These are phyloP conservation scores for Xylariaceae sp. DNA, from an alignment of 2,329 filamentous ascomycete species.

Conservation along the genomic window DNA sequence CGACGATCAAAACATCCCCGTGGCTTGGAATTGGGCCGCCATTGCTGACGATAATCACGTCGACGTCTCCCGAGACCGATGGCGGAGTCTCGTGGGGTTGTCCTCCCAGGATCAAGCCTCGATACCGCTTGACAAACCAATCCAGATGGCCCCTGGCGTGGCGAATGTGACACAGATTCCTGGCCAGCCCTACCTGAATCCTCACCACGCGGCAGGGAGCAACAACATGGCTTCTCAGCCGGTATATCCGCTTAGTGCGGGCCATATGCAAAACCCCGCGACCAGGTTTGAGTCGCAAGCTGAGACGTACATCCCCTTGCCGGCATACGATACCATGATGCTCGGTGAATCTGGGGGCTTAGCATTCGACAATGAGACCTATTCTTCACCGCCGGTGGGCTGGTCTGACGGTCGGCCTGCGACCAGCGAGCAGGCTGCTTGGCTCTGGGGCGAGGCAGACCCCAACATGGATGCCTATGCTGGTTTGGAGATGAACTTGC, in stretches of 20 bases:
- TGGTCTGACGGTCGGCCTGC: constrained; percentile 4
- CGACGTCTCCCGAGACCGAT: constrained; percentile 30
- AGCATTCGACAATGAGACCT: not conserved
- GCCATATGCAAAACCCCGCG: not conserved
- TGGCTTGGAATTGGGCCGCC: constrained; percentile 31
- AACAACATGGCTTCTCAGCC: not conserved
- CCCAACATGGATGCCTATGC: constrained; percentile 24
- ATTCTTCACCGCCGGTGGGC: constrained; percentile 1
- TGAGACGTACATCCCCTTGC: not conserved
- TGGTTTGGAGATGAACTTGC: constrained; percentile 17
- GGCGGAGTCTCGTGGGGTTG: constrained; percentile 29
- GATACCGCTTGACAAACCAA: not conserved
- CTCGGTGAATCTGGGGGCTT: not conserved
- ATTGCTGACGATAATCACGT: constrained; percentile 22
- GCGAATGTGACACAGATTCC: not conserved
- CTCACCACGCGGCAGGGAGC: not conserved
- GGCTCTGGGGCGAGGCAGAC: constrained; percentile 34
- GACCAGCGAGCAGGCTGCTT: constrained; percentile 25
- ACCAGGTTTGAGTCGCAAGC: not conserved
- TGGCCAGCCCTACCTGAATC: not conserved
- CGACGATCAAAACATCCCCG: constrained; percentile 26
- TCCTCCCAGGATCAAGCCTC: not conserved
- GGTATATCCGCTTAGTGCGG: not conserved
- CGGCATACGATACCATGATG: not conserved
- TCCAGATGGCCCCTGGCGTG: not conserved